Evolutionary conservation across 345 rosid genomes (phyloP).

Genomic region (Aquilaria yunnanensis): DNA sequence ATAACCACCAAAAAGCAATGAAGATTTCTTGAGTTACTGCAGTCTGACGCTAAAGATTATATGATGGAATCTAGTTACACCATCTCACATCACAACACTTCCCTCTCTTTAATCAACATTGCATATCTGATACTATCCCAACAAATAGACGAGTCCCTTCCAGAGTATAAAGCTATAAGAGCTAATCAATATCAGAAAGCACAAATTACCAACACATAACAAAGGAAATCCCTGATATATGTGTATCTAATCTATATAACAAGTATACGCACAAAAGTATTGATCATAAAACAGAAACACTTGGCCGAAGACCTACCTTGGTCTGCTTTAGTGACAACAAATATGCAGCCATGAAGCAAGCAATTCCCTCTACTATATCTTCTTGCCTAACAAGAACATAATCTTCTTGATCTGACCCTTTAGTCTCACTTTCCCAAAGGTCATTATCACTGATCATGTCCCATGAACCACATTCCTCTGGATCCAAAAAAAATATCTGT

Average conservation of each 20-base stretch:
- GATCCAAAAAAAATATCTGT: slow-evolving; percentile 16
- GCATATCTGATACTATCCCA: neutral
- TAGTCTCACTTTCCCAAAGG: slow-evolving; percentile 53
- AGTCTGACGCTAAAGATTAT: neutral
- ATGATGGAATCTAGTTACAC: neutral
- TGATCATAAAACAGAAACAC: neutral
- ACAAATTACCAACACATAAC: too few relatives aligned
- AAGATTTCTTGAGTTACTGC: neutral
- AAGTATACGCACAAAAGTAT: neutral
- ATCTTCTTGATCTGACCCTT: slow-evolving; percentile 53
- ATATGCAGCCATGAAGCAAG: slow-evolving; percentile 94
- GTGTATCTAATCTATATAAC: neutral
- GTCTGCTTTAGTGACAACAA: slow-evolving; percentile 80
- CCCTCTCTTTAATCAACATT: neutral
- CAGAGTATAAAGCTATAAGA: too few relatives aligned
- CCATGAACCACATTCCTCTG: slow-evolving; percentile 87
- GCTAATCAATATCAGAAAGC: too few relatives aligned
- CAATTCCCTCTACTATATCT: slow-evolving; percentile 92
- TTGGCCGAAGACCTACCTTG: slow-evolving; percentile 41
- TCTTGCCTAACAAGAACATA: slow-evolving; percentile 91
- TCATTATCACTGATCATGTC: slow-evolving; percentile 70
- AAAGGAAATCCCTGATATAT: too few relatives aligned
- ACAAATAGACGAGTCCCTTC: neutral
- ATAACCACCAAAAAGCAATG: neutral
- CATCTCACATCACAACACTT: neutral